phyloP scores from a whole-genome alignment of 192 early-diverging fungal species.

The Lobosporangium transversale region DNA sequence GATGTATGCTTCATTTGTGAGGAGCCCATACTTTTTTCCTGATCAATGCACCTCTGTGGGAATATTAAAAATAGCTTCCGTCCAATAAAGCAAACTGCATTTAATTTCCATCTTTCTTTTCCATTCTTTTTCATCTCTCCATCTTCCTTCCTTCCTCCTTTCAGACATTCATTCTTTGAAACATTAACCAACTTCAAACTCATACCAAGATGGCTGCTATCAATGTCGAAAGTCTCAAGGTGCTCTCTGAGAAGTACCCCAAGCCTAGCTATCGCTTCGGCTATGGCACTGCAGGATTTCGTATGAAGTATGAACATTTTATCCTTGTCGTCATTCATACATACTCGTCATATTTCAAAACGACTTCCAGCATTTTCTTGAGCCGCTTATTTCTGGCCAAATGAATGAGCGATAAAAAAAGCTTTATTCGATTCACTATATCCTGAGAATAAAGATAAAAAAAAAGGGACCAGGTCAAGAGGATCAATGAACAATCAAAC shows the following conservation, averaged over 20 bases:
- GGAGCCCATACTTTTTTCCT: background rate
- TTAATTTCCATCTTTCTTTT: background rate
- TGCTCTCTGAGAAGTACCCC: conserved; percentile 75
- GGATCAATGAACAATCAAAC: background rate
- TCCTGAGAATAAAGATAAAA: background rate
- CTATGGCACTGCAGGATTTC: conserved; percentile 99
- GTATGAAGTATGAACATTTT: conserved; percentile 77
- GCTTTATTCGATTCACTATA: too few species aligned
- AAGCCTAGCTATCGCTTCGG: conserved; percentile 72
- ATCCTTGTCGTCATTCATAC: conserved; percentile 1
- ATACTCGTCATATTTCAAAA: too few species aligned
- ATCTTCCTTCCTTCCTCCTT: background rate
- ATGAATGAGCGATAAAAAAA: too few species aligned
- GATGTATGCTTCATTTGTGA: too few species aligned
- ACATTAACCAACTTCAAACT: conserved; percentile 7
- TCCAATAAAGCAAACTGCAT: too few species aligned
- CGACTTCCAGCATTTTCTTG: too few species aligned
- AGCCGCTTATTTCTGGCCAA: too few species aligned
- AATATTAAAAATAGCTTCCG: too few species aligned
- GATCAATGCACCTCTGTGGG: too few species aligned
- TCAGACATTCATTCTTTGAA: conserved; percentile 13
- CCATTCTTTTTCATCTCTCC: conserved; percentile 11
- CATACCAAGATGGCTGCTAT: conserved; percentile 45
- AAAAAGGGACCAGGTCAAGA: background rate
- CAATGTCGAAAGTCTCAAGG: conserved; percentile 50